Evolutionary conservation across 2,329 filamentous ascomycete species (phyloP), one percentile per base, ranked within the genome.

Genomic region (Aspergillus alliaceus): DNA sequence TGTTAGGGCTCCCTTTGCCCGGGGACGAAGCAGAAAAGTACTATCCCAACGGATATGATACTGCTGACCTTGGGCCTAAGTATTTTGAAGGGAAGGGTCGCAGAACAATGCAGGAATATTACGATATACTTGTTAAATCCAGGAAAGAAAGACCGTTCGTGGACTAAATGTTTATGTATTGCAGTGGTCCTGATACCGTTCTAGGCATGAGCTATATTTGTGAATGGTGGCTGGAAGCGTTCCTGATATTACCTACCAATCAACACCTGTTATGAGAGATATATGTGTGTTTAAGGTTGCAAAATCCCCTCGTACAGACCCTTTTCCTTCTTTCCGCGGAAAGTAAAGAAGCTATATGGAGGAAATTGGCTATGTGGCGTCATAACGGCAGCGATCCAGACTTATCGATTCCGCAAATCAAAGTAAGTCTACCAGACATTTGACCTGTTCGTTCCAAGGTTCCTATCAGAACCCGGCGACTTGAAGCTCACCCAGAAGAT

Each of bases 1-100:
- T 76, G 7, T 60, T 78, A 8, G 80, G 81, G 2, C 69, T 75
- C 32, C 73, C 77, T 5, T 60, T 82, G 12, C 82, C 82, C 0
- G 80, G 79, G 3, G 75, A 81, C 48, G 70, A 77, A n/a, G 75
- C 74, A 0, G 74, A 78, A 25, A 79, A 73, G 52, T 82, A 77
- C 60, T 70, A 70, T 54, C 79, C 82, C 0, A 68, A 80, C 51
- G 83, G 83, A 4, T 81, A 79, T 57, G 64, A 73, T n/a, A 65
- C 78, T 34, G 77, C 80, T 12, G 85, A 90, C 35, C 69, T 90
- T 9, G 89, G 89, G 0, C 89, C 88, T 0, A 75, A 71, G 42
- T 78, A 74, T 42, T 79, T 83, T 54, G 75, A 78, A 47, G 82
- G 81, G 0, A 79, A 80, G 59, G 85, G 86, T 0, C 53, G 70